A percentile compares a stretch with the other conserved stretches of the same genome.
Evolutionary conservation across 2,329 filamentous ascomycete species (phyloP).

Genomic region (Didymosphaeria variabile): DNA sequence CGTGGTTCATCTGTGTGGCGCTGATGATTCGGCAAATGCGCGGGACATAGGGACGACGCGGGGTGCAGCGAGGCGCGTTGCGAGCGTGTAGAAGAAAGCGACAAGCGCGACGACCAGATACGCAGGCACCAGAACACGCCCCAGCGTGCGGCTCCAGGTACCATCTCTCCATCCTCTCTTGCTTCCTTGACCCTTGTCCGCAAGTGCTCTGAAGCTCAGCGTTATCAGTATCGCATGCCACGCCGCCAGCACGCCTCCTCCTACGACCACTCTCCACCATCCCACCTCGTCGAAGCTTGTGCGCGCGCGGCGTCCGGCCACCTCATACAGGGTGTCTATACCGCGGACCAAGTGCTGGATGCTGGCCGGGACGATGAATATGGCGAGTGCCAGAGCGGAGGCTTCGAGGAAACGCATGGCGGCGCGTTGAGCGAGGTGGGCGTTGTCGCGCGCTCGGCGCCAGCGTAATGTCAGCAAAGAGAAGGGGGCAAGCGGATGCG

Average conservation of each 20-base stretch:
- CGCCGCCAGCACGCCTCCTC: constrained; percentile 17
- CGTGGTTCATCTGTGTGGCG: too few relatives aligned
- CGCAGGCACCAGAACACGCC: neutral
- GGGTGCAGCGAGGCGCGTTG: neutral
- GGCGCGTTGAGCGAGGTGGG: constrained; percentile 14
- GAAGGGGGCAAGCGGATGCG: neutral
- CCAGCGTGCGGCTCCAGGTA: neutral
- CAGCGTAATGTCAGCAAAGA: neutral
- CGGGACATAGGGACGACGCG: too few relatives aligned
- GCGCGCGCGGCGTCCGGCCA: constrained; percentile 25
- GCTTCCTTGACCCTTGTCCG: neutral
- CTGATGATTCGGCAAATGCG: too few relatives aligned
- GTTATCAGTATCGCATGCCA: constrained; percentile 27
- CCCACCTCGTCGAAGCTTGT: constrained; percentile 20
- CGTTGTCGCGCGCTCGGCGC: neutral
- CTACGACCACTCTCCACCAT: constrained; percentile 15
- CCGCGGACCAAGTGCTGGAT: constrained; percentile 27
- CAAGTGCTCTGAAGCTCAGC: neutral
- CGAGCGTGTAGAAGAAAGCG: neutral
- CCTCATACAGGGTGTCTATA: constrained; percentile 26
- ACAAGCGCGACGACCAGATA: constrained; percentile 6
- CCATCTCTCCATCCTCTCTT: neutral
- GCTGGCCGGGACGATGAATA: constrained; percentile 24
- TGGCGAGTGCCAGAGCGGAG: constrained; percentile 19
- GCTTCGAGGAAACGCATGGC: constrained; percentile 24